Evolutionary conservation across 805 yeast genomes (phyloP), one percentile per base, ranked within the genome.

Genomic region (Jamesozyma rosinii): DNA sequence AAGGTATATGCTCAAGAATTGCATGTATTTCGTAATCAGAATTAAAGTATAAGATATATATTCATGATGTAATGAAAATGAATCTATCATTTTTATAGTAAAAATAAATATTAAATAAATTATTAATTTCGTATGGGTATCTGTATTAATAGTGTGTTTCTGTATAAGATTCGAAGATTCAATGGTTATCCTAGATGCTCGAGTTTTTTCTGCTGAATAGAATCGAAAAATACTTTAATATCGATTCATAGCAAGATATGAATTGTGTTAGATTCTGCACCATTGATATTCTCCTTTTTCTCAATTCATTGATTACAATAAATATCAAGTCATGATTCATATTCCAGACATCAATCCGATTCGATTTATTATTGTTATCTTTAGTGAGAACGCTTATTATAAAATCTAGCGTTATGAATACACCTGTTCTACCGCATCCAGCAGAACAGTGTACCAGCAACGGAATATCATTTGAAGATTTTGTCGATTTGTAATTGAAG

Each of bases 361-460:
- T 62, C 52, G 37, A 61, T 49, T 54, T 69, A 27, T 41, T 26
- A 5, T 9, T 37, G 17, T 41, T 40, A 60, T 50, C 65, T 51
- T 34, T 71, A 45, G 52, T 68, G 5, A 62, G 47, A 8, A 62
- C 43, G 40, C 61, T 63, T 43, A 68, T 52, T 4, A 69, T 40
- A 43, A 65, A 72, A 54, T 85, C 92, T 33, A 83, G 63, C 0
- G 87, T 75, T 40, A 86, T 76, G 53, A 79, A 83, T 0, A 95
- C 87, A 0, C 98, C 97, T 0, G 97, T 85, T 45, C 98, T 70
- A 6, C 98, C 98, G 53, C 94, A 89, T 0, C 98, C 98, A 0
- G 98, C 97, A 3, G 96, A 86, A 56, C 98, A 90, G 61, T 92
- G 97, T 10, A 81, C 82, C 40, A 86, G 58, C 4, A 80, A 65